Conservation (phyloP, 495 filamentous ascomycete genomes). For the Aspergillus bridgeri region DNA sequence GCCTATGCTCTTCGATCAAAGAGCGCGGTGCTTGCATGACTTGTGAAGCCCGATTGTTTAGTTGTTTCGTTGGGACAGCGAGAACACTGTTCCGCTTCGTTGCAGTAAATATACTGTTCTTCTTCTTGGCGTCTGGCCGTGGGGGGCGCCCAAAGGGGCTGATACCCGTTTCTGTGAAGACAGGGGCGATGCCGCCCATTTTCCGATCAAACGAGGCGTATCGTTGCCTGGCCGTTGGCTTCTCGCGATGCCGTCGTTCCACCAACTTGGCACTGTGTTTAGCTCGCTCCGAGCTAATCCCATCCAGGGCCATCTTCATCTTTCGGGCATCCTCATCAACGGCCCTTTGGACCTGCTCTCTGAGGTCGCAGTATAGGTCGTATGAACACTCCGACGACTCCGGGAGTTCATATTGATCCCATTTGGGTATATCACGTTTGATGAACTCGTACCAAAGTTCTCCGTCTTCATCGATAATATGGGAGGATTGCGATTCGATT, state of each 20-base stretch:
- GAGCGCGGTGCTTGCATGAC: constrained; percentile 38
- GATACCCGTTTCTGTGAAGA: constrained; percentile 12
- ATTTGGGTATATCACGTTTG: constrained; percentile 61
- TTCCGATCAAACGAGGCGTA: constrained; percentile 26
- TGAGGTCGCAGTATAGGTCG: constrained; percentile 56
- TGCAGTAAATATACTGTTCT: constrained; percentile 35
- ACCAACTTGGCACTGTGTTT: constrained; percentile 47
- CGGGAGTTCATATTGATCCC: constrained; percentile 55
- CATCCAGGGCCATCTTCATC: constrained; percentile 47
- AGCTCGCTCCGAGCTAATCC: constrained; percentile 46
- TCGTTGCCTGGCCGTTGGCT: constrained; percentile 26
- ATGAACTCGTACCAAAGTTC: constrained; percentile 71
- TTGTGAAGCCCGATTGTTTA: constrained; percentile 36
- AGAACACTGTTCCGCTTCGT: constrained; percentile 34
- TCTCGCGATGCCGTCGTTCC: constrained; percentile 23
- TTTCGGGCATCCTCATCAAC: constrained; percentile 47
- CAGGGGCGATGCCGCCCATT: constrained; percentile 24
- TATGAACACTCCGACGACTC: constrained; percentile 58
- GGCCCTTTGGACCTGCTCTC: constrained; percentile 39
- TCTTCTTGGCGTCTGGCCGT: constrained; percentile 27
- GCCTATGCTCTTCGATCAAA: constrained; percentile 43
- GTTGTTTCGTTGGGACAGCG: constrained; percentile 39
- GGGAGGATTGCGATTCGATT: constrained; percentile 64
- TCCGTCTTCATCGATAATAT: constrained; percentile 54
- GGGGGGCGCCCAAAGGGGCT: constrained; percentile 19